Evolutionary conservation across 2,329 filamentous ascomycete genomes (phyloP), one percentile per base, ranked within the genome.

Genomic region (Ambrosiella beaveri): DNA sequence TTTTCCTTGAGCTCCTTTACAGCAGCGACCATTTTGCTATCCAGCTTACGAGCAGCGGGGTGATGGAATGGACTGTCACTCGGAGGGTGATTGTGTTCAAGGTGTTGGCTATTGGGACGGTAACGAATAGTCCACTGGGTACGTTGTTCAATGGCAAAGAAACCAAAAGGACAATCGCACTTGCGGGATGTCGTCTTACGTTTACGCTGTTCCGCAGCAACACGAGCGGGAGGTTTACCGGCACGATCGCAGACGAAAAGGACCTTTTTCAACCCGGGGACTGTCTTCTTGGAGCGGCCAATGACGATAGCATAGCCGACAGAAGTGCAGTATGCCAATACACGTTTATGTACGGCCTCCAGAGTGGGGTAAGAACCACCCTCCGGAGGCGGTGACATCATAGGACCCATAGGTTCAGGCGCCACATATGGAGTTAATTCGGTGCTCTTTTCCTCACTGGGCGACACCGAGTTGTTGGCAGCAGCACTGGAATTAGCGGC

Each of bases 281-380:
- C 80, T 1, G 79, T 82, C 70, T 84, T 84, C 66, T 84, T 84
- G 0, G 81, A 84, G 40, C 81, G 73, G 1, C 81, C 81, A 65
- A 84, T 84, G 61, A 84, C 81, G 56, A 84, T 81, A 7, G 81
- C 81, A 66, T 84, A 84, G 52, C 81, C 81, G 49, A 84, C 80
- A 13, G 80, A 81, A 0, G 80, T 81, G 64, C 80, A 83, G 65
- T 84, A 83, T n/a, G 74, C 71, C 59, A 84, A 69, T 15, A 83
- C 80, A 37, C 77, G 78, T 65, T 81, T 79, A 64, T 84, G 81
- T 7, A 84, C 76, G 7, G 79, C 79, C 61, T 84, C 81, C 35
- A 84, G 71, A 1, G 79, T 83, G 1, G 79, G 75, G 62, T 80
- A 84, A 63, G 78, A 82, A 15, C 79, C 79, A 6, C 80, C 81